Conservation (phyloP, 2,329 filamentous ascomycete species). For the Didymella segeticola region DNA sequence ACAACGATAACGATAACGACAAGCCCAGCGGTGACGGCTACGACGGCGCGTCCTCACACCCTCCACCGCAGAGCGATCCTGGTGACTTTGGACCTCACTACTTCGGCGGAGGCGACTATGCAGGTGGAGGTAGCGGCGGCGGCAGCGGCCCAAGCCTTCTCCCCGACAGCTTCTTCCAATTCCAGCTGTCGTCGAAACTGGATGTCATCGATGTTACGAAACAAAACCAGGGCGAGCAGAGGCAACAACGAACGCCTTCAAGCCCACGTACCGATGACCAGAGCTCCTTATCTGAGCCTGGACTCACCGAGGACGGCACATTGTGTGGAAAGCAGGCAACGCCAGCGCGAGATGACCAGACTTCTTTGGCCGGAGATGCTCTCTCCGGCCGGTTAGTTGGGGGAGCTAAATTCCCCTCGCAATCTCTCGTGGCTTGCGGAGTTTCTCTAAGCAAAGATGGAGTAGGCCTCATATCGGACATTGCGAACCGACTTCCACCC, state of each 20-base stretch:
- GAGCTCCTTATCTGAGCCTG: conserved; percentile 11
- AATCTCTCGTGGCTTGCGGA: conserved; percentile 20
- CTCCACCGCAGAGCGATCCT: conserved; percentile 29
- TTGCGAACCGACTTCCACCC: background rate
- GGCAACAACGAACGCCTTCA: background rate
- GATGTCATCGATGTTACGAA: background rate
- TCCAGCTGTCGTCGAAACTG: conserved; percentile 34
- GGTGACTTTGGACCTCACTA: conserved; percentile 27
- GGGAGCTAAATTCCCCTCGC: conserved; percentile 6
- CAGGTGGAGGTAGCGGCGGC: conserved; percentile 20
- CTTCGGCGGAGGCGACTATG: conserved; percentile 22
- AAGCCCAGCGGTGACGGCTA: conserved; percentile 36
- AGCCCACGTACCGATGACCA: background rate
- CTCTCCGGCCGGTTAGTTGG: conserved; percentile 32
- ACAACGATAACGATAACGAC: conserved; percentile 36
- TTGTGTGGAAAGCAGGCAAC: conserved; percentile 19
- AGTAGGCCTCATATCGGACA: conserved; percentile 9
- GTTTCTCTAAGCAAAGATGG: conserved; percentile 12
- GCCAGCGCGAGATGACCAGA: conserved; percentile 32
- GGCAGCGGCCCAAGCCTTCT: conserved; percentile 10
- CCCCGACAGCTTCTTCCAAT: conserved; percentile 39
- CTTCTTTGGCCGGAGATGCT: conserved; percentile 44
- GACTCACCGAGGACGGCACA: conserved; percentile 4
- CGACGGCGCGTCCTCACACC: conserved; percentile 30
- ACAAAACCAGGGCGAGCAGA: background rate